phyloP scores from a whole-genome alignment of 345 rosid species.

The Hibiscus mutabilis region DNA sequence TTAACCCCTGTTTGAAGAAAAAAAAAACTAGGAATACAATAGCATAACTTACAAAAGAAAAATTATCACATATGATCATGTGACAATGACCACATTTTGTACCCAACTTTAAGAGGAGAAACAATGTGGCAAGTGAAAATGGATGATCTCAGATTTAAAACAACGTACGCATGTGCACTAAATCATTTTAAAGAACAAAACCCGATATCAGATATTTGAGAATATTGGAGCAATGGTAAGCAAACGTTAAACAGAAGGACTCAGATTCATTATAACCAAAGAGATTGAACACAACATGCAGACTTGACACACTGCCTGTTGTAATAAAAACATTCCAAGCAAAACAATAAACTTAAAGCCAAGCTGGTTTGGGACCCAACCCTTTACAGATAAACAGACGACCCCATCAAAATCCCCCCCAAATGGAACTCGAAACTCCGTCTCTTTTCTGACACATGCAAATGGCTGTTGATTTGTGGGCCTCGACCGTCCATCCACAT shows the following conservation, averaged over 20 bases:
- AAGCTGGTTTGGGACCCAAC: neutral
- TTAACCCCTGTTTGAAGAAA: too few species aligned
- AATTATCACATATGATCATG: too few species aligned
- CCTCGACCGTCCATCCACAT: neutral
- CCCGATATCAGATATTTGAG: neutral
- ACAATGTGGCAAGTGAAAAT: too few species aligned
- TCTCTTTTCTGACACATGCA: neutral
- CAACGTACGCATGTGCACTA: neutral
- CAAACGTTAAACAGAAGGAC: conserved; percentile 1
- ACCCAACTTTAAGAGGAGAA: too few species aligned
- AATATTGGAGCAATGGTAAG: neutral
- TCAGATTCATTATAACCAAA: neutral
- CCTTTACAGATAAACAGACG: neutral
- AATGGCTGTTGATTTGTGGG: neutral
- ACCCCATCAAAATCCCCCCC: neutral
- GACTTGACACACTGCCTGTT: neutral
- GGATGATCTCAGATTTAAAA: too few species aligned
- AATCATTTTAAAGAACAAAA: neutral
- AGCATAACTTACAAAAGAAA: too few species aligned
- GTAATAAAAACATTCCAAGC: neutral
- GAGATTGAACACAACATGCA: neutral
- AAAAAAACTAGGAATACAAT: too few species aligned
- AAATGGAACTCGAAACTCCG: neutral
- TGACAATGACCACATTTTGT: too few species aligned
- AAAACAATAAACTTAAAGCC: neutral